Base-by-base conservation (phyloP, 164 flowering plant genomes). In the Hamamelis virginiana region DNA sequence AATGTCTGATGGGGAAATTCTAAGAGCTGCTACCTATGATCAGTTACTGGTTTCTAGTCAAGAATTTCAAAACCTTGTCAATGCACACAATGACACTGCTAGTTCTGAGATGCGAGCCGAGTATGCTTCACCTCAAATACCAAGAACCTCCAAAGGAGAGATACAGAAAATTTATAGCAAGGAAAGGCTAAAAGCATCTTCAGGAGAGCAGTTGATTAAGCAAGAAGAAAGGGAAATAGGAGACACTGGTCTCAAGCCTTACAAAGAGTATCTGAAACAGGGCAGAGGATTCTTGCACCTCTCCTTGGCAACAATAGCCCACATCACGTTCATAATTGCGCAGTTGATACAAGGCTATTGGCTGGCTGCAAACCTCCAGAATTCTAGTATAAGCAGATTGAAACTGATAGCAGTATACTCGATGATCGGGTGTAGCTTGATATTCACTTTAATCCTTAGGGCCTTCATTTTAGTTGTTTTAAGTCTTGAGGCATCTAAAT, bases 221-320 rank as follows among this genome's bases (percentile, higher is more conserved):
- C 69, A 80, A 82, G 91, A 89, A 68, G 91, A 82, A 66, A 80
- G 80, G 46, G 91, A 84, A 76, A 71, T 61, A 1, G 88, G 89
- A 45, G 90, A 91, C 61, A 77, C 81, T 1, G 92, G 98, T 26
- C 66, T 88, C 16, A 88, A 76, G 77, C 97, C 97, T 61, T 93
- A 91, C 73, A 44, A 77, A 23, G 86, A 80, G 66, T 91, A 88
- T 68, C 46, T 90, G 66, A 83, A 75, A 26, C 96, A 91, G 72
- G 78, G 71, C 72, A 88, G 80, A 51, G 91, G 98, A 16, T 83
- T 77, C 69, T 43, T 88, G 21, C 79, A 72, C 69, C 84, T 89
- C 70, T 62, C 80, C 4, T 14, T 83, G 64, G 77, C 90, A 33
- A 66, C n/a, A 13, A 38, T 80, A 3, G 51, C 61, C 47, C 86